Percentiles rank a stretch among this genome's conserved stretches.
Evolutionary conservation across 179 eudicot genomes (phyloP).

Genomic region (Beta lomatogona): DNA sequence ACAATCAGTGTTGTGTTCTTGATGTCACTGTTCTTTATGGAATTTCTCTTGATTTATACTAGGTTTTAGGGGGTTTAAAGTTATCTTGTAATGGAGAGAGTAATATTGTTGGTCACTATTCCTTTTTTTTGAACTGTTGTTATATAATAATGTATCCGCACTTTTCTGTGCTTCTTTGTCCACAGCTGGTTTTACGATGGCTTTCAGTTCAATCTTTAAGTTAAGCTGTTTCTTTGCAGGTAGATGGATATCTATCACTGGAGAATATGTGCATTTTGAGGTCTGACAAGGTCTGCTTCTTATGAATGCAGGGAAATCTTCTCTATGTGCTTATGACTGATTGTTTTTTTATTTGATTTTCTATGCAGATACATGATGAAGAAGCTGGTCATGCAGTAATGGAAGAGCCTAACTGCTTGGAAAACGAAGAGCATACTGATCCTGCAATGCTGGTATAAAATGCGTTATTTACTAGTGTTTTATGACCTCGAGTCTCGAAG

Average conservation of each 20-base stretch:
- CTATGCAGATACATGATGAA: slow-evolving; percentile 44
- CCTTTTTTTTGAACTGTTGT: background rate
- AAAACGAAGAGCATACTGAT: slow-evolving; percentile 45
- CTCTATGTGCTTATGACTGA: slow-evolving; percentile 2
- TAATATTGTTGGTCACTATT: background rate
- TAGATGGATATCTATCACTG: slow-evolving; percentile 64
- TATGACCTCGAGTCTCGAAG: background rate
- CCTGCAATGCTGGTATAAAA: slow-evolving; percentile 50
- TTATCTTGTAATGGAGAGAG: background rate
- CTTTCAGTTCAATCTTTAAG: background rate
- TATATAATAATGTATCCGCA: background rate
- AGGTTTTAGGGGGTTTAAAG: background rate
- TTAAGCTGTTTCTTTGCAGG: slow-evolving; percentile 31
- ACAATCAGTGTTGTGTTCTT: background rate
- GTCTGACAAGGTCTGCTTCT: slow-evolving; percentile 48
- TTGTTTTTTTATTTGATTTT: background rate
- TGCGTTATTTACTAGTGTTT: background rate
- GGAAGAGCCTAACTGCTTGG: slow-evolving; percentile 39
- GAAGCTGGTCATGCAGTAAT: slow-evolving; percentile 17
- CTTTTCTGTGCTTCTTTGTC: background rate
- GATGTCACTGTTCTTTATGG: background rate
- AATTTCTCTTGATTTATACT: background rate
- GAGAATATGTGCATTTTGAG: slow-evolving; percentile 59
- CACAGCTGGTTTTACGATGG: background rate
- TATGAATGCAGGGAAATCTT: slow-evolving; percentile 2